Evolutionary conservation across 2,329 filamentous ascomycete genomes (phyloP), one percentile per base, ranked within the genome.

Genomic region (Paraconiothyrium brasiliense): DNA sequence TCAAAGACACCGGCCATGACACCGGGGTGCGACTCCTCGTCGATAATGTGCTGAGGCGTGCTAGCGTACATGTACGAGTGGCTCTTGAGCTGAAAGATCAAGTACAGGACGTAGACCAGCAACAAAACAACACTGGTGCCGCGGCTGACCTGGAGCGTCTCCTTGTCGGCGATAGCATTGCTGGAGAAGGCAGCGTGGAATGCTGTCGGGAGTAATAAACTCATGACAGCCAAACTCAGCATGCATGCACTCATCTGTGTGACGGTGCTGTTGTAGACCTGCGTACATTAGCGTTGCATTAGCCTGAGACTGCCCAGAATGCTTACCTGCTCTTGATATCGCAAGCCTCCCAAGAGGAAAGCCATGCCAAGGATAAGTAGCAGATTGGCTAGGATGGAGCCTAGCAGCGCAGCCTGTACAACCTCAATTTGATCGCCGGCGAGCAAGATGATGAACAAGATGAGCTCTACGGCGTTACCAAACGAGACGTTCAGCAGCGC

Each of bases 181-280:
- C 90, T 83, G 16, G 79, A 86, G 79, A 95, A 97, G 0, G 94
- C 95, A 16, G 93, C 92, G 74, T 97, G 93, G 77, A 97, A 97
- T 4, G 94, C 94, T 37, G 94, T 97, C 84, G 94, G 93, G 13
- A 97, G 81, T 30, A 97, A 86, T 24, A 97, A 84, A 82, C 93
- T 97, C 80, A 92, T 94, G 63, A 97, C 94, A 74, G 92, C 94
- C 78, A 97, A 80, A 83, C 92, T 96, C 69, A 97, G 86, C 70
- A 97, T 84, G 81, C 93, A 97, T 55, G 94, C 94, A 76, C 93
- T 97, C 92, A 97, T 97, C 77, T 97, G 93, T 0, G 93, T 97
- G 61, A 97, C 92, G 24, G 92, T 97, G 80, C 89, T 95, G 81
- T 97, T 97, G 81, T 97, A 97, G 65, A 97, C 90, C 87, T 91